Percentiles rank a stretch among this genome's conserved stretches.
These are phyloP conservation scores for Phascolomyces articulosus DNA, from an alignment of 371 early-diverging fungal species.

Conservation along the genomic window DNA sequence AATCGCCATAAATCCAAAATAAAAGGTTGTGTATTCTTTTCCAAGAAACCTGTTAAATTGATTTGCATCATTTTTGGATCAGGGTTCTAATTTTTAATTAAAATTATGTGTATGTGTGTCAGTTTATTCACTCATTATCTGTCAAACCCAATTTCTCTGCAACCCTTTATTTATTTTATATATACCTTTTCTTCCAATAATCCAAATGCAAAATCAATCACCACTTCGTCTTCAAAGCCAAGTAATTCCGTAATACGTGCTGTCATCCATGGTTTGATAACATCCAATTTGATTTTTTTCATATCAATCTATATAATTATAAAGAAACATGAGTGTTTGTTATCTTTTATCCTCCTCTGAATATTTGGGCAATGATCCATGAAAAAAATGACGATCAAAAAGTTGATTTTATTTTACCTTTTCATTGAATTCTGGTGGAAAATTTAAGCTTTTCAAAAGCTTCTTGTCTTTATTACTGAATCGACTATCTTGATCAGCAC, in stretches of 20 bases:
- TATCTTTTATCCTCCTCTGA: too few relatives aligned
- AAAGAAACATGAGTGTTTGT: background rate
- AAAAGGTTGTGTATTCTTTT: slow-evolving; percentile 79
- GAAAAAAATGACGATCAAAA: background rate
- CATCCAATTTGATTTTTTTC: slow-evolving; percentile 85
- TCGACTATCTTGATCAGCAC: slow-evolving; percentile 84
- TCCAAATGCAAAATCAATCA: slow-evolving; percentile 83
- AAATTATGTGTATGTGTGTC: background rate
- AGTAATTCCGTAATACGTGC: slow-evolving; percentile 76
- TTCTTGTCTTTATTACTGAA: slow-evolving; percentile 92
- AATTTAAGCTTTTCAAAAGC: slow-evolving; percentile 78
- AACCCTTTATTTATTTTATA: too few relatives aligned
- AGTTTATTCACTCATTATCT: background rate
- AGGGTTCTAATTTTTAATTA: slow-evolving; percentile 47
- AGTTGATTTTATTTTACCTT: slow-evolving; percentile 60
- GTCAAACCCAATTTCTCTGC: too few relatives aligned
- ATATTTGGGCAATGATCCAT: background rate
- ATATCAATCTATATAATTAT: slow-evolving; percentile 84
- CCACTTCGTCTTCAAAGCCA: slow-evolving; percentile 94
- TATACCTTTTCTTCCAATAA: slow-evolving; percentile 77
- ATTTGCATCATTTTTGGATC: slow-evolving; percentile 94
- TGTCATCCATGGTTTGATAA: slow-evolving; percentile 89
- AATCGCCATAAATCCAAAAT: slow-evolving; percentile 90
- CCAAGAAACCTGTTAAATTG: slow-evolving; percentile 94
- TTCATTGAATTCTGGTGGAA: slow-evolving; percentile 80